These are phyloP conservation scores for Yamadazyma kitorensis DNA, from an alignment of 805 yeast genomes.

Conservation along the genomic window DNA sequence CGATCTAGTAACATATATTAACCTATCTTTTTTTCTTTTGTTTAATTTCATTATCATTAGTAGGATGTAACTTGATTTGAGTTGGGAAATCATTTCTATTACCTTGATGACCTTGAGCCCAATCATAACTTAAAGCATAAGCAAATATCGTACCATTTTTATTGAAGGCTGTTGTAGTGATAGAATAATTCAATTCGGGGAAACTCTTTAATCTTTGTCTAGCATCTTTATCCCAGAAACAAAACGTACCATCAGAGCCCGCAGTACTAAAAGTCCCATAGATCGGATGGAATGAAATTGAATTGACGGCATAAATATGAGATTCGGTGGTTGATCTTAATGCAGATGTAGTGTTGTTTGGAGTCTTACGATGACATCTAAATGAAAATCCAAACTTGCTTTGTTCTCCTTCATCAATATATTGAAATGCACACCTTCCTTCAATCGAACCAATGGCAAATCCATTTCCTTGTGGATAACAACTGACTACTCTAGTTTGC, in stretches of 20 bases:
- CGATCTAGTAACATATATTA: too few relatives aligned
- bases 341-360: slow-evolving; percentile 22
- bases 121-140: slow-evolving; percentile 89
- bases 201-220: slow-evolving; percentile 81
- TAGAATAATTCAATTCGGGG: slow-evolving; percentile 64
- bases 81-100: slow-evolving; percentile 76
- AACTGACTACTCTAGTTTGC: slow-evolving; percentile 80
- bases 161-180: slow-evolving; percentile 79
- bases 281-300: slow-evolving; percentile 81
- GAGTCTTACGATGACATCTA: slow-evolving; percentile 86
- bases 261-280: slow-evolving; percentile 92
- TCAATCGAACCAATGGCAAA: slow-evolving; percentile 91
- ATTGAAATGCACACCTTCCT: slow-evolving; percentile 94
- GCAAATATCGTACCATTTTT: slow-evolving; percentile 82
- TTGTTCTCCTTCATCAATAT: slow-evolving; percentile 80
- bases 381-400: slow-evolving; percentile 76
- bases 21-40: slow-evolving; percentile 40
- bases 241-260: slow-evolving; percentile 91
- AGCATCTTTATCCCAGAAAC: slow-evolving; percentile 95
- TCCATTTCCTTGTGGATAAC: slow-evolving; percentile 91
- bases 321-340: slow-evolving; percentile 45
- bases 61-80: slow-evolving; percentile 76
- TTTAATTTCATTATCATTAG: slow-evolving; percentile 82
- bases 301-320: slow-evolving; percentile 73
- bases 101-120: slow-evolving; percentile 87